phyloP scores from a whole-genome alignment of 495 filamentous ascomycete species.

The Xylaria castorea region DNA sequence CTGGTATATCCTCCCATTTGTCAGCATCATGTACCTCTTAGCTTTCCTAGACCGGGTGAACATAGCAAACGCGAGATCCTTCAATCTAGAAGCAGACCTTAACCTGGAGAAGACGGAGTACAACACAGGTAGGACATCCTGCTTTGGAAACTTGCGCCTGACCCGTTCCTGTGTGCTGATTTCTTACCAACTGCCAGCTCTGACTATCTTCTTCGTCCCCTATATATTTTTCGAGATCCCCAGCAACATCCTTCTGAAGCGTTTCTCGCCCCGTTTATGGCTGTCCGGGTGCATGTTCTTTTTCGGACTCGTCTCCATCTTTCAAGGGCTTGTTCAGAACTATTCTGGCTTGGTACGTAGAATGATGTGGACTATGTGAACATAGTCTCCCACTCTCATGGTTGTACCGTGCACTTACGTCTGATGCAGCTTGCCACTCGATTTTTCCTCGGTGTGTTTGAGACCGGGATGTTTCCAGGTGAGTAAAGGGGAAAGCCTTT shows the following conservation, averaged over 20 bases:
- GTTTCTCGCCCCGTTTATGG: constrained; percentile 82
- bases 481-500: constrained; percentile 37
- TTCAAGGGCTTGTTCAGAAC: constrained; percentile 80
- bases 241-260: constrained; percentile 85
- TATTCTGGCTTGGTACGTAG: constrained; percentile 68
- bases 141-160: background rate
- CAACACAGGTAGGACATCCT: constrained; percentile 59
- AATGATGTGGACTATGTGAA: background rate
- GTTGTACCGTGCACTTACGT: background rate
- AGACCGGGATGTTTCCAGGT: constrained; percentile 88
- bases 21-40: constrained; percentile 83
- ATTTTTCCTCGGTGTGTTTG: constrained; percentile 88
- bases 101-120: constrained; percentile 66
- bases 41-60: constrained; percentile 87
- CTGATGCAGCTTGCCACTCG: constrained; percentile 66
- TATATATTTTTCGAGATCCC: constrained; percentile 90
- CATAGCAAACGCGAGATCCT: constrained; percentile 70
- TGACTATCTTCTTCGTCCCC: constrained; percentile 92
- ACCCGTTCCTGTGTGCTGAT: background rate
- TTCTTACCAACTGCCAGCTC: constrained; percentile 46
- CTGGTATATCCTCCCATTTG: constrained; percentile 76
- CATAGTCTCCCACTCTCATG: background rate
- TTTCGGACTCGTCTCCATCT: constrained; percentile 78
- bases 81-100: constrained; percentile 70
- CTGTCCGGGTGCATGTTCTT: constrained; percentile 79